A percentile compares a stretch with the other conserved stretches of the same genome.
phyloP scores from a whole-genome alignment of 2,329 filamentous ascomycete genomes.

The Arthroderma sp. region DNA sequence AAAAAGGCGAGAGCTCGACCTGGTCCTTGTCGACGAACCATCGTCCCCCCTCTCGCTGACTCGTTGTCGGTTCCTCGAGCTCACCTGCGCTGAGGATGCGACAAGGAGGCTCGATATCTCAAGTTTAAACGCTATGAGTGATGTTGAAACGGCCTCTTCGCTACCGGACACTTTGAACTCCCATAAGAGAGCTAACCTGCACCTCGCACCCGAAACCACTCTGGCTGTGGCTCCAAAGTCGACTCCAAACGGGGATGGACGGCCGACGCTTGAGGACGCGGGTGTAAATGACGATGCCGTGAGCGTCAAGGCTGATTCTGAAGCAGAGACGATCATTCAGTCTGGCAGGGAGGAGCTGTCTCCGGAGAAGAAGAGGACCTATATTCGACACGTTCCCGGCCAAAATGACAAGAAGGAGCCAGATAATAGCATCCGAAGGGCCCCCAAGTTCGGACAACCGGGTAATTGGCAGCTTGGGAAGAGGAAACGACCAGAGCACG shows the following conservation, averaged over 20 bases:
- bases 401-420: constrained; percentile 17
- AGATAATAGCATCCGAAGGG: constrained; percentile 16
- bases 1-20: not conserved
- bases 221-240: not conserved
- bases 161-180: constrained; percentile 6
- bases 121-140: constrained; percentile 38
- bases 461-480: constrained; percentile 21
- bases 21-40: not conserved
- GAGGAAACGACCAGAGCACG: constrained; percentile 23
- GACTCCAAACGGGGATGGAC: constrained; percentile 3
- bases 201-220: constrained; percentile 3
- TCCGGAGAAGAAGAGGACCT: constrained; percentile 36
- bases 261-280: not conserved
- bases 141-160: constrained; percentile 32
- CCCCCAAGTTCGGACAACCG: constrained; percentile 14
- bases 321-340: constrained; percentile 40
- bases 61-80: constrained; percentile 1
- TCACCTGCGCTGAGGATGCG: constrained; percentile 28
- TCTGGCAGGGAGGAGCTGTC: constrained; percentile 36
- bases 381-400: constrained; percentile 24
- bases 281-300: constrained; percentile 22
- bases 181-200: not conserved
- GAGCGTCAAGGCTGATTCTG: constrained; percentile 34
- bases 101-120: constrained; percentile 29
- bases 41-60: not conserved